Conservation (phyloP, 441 rosid species). For the Dalechampia spathulata region DNA sequence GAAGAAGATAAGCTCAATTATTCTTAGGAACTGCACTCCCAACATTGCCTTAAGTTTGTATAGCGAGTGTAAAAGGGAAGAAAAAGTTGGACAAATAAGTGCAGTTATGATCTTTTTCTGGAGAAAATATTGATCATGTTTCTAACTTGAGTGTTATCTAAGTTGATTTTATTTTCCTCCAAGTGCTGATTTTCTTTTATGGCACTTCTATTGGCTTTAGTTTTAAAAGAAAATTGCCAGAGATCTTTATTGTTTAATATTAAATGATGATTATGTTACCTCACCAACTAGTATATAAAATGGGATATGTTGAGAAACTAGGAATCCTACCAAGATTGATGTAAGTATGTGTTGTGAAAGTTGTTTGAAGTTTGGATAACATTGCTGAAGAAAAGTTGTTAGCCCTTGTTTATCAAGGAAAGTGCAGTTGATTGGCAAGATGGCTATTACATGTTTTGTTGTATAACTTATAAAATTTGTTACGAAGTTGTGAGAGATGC, state of each 20-base stretch:
- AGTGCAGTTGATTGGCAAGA: not conserved
- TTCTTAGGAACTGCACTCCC: not conserved
- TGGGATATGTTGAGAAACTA: too few species aligned
- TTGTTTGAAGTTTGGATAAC: too few species aligned
- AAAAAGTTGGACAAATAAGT: not conserved
- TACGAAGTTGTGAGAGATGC: not conserved
- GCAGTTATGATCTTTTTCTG: not conserved
- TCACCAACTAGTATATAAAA: too few species aligned
- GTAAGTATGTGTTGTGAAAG: too few species aligned
- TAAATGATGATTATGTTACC: too few species aligned
- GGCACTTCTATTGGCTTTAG: not conserved
- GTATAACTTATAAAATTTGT: not conserved
- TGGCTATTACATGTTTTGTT: not conserved
- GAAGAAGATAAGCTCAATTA: not conserved
- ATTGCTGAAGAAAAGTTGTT: not conserved
- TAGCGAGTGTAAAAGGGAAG: not conserved
- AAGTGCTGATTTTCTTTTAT: not conserved
- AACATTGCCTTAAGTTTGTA: not conserved
- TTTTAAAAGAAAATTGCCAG: too few species aligned
- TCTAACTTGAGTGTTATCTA: too few species aligned
- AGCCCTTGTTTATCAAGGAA: not conserved
- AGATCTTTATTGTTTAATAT: too few species aligned
- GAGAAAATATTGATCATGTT: too few species aligned
- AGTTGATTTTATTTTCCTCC: not conserved
- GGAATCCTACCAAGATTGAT: too few species aligned